Evolutionary conservation across 1,284 basidiomycete species (phyloP).

Genomic region (Austroboletus rostrupii): DNA sequence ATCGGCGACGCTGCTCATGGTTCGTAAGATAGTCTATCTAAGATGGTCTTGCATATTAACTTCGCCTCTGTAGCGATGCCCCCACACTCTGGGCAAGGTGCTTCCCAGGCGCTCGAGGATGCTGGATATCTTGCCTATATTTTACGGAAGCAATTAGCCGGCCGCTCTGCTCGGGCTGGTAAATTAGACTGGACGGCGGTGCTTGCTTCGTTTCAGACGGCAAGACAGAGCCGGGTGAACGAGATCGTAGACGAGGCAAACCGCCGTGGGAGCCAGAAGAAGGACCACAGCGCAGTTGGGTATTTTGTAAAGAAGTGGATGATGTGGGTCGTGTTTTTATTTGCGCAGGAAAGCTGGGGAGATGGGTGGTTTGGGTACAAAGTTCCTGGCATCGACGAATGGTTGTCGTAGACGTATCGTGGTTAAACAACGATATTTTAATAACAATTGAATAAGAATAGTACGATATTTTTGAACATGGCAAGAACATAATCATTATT

Average conservation of each 20-base stretch:
- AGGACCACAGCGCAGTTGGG: conserved; percentile 13
- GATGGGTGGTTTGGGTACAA: conserved; percentile 32
- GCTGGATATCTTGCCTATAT: conserved; percentile 31
- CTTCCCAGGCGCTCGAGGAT: conserved; percentile 32
- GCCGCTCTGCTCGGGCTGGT: not conserved
- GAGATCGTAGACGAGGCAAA: conserved; percentile 28
- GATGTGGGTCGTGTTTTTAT: conserved; percentile 22
- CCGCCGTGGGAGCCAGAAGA: conserved; percentile 26
- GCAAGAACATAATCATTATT: no score
- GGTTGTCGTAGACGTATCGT: no score
- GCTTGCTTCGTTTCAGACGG: conserved; percentile 25
- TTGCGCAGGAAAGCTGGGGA: conserved; percentile 27
- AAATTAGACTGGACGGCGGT: conserved; percentile 13
- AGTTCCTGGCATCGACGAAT: conserved; percentile 29
- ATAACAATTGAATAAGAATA: no score
- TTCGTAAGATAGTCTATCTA: conserved; percentile 6
- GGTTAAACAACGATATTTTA: no score
- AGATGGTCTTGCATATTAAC: not conserved
- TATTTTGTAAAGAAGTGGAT: conserved; percentile 25
- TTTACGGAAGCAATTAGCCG: conserved; percentile 16
- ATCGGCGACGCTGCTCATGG: conserved; percentile 34
- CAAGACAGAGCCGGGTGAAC: conserved; percentile 26
- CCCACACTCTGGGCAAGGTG: conserved; percentile 33
- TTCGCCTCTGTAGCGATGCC: conserved; percentile 26
- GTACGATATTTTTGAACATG: no score